Percentiles rank a stretch among this genome's conserved stretches.
These are phyloP conservation scores for Pythium folliculosum DNA, from an alignment of 352 stramenopile genomes.

Conservation along the genomic window DNA sequence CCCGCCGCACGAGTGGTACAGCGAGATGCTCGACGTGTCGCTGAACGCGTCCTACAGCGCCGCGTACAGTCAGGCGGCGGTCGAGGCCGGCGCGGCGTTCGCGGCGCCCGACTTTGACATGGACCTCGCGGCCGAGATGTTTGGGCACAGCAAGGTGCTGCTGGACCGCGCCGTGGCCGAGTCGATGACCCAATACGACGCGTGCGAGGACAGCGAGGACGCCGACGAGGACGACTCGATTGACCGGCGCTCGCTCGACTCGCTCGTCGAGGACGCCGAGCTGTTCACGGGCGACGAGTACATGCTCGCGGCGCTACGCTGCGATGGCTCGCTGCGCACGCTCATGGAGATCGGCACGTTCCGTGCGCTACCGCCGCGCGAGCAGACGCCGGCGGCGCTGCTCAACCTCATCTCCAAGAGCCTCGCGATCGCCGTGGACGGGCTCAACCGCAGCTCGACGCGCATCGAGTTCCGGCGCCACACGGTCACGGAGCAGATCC, in stretches of 20 bases:
- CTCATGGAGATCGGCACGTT: conserved; percentile 12
- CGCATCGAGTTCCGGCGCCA: conserved; percentile 2
- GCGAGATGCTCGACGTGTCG: conserved; percentile 27
- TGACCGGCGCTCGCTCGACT: background rate
- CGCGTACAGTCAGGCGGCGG: background rate
- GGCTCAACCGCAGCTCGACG: background rate
- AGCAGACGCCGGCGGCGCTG: background rate
- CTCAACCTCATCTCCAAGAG: conserved; percentile 2
- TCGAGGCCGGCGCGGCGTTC: background rate
- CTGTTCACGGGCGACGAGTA: background rate
- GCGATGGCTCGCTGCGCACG: conserved; percentile 1
- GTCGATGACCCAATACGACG: conserved; percentile 8
- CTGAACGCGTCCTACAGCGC: conserved; percentile 10
- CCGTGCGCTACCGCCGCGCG: background rate
- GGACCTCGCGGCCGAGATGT: conserved; percentile 8
- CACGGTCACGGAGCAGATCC: conserved; percentile 21
- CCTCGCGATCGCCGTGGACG: background rate
- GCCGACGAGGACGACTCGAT: background rate
- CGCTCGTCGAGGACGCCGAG: conserved; percentile 2
- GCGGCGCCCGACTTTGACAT: conserved; percentile 8
- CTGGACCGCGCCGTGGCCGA: conserved; percentile 14
- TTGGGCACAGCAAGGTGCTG: conserved; percentile 6
- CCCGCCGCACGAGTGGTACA: conserved; percentile 46
- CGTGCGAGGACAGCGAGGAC: background rate
- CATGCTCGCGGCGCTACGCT: background rate